Evolutionary conservation across 306 rosid species (phyloP), one percentile per base, ranked within the genome.

Genomic region (Quercus parvula): DNA sequence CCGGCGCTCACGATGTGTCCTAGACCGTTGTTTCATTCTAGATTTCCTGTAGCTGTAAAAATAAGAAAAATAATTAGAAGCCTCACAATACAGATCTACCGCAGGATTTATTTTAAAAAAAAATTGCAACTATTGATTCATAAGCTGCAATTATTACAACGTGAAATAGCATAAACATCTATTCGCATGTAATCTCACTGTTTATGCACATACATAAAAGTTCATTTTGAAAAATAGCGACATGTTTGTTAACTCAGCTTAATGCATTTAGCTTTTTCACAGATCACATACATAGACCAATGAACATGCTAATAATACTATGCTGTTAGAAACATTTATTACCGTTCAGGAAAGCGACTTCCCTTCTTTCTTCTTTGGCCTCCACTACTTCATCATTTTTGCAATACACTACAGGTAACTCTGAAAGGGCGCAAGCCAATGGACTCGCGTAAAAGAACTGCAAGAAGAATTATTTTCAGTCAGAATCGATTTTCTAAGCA

Each of bases 401-500:
- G 7, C 74, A 73, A 83, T 73, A 57, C 80, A 90, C 77, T 58
- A 78, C 81, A 66, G 98, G 99, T 22, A 91, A 81, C 71, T 86
- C 99, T 17, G 94, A 91, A 52, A 89, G 92, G 51, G 84, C 89
- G 51, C 97, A 91, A 5, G 97, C 92, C 86, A 91, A 77, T 54
- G 98, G 99, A 78, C 84, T 91, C n/a, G 88, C 64, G 85, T 22
- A 79, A 89, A 95, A 95, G 87, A 95, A 95, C 99, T 95, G 94
- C 88, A 76, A 25, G 55, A 68, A 82, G 8, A 67, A 67, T 10
- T 12, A 59, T 59, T 59, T 59, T 31, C 66, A 24, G 30, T 59
- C 17, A 59, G 66, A 62, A 80, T 31, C 35, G 38, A 44, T 69
- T 73, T 55, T 33, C n/a, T 59, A 56, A 70, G 74, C 54, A 66